Evolutionary conservation across 495 filamentous ascomycete species (phyloP).

Genomic region (Rostrohypoxylon terebratum): DNA sequence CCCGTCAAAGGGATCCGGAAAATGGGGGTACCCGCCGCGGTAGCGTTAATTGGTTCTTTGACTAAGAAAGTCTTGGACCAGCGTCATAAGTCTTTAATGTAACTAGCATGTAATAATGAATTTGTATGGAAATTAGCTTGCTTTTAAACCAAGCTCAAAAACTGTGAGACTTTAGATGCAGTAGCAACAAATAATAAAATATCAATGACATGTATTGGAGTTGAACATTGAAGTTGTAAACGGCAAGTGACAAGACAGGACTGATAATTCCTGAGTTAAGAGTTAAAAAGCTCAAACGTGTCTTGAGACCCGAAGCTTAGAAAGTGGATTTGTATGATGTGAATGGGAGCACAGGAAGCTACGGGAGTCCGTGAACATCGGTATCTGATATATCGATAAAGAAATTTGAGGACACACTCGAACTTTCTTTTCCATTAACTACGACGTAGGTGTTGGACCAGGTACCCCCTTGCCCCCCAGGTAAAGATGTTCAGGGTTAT

Average conservation of each 20-base stretch:
- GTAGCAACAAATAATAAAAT: background rate
- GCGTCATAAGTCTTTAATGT: conserved; percentile 20
- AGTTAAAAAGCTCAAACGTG: background rate
- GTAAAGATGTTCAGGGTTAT: background rate
- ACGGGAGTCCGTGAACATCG: conserved; percentile 13
- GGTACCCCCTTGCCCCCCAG: conserved; percentile 5
- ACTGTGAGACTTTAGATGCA: background rate
- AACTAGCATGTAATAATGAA: background rate
- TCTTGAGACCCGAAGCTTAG: background rate
- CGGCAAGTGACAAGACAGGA: background rate
- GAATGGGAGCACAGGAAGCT: conserved; percentile 8
- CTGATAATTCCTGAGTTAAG: background rate
- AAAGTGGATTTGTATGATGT: conserved; percentile 2
- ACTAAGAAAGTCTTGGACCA: conserved; percentile 21
- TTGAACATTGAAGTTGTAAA: background rate
- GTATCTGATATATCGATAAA: conserved; percentile 35
- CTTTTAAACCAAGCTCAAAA: conserved; percentile 1
- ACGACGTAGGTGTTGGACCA: too few relatives aligned
- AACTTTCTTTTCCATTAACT: conserved; percentile 10
- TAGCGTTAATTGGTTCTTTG: conserved; percentile 25
- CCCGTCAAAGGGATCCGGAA: conserved; percentile 23
- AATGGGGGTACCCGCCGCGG: conserved; percentile 23
- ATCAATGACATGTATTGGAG: conserved; percentile 5
- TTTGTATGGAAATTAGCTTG: background rate
- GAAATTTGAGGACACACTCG: conserved; percentile 21